Evolutionary conservation across 805 yeast species (phyloP).

Genomic region (Lipomyces chichibuensis): DNA sequence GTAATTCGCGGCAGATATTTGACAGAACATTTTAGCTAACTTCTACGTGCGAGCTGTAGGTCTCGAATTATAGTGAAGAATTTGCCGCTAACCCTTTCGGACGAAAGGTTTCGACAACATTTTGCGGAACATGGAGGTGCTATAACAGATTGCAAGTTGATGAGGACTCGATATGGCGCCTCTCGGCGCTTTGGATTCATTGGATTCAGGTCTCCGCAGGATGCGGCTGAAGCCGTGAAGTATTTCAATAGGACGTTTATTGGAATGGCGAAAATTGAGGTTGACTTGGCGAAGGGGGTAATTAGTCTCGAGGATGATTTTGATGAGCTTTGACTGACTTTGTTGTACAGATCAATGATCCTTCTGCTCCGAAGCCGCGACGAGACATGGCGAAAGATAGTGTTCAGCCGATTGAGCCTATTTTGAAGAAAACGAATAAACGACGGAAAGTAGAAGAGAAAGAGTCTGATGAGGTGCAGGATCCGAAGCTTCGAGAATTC

Average conservation of each 20-base stretch:
- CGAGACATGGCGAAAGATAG: not conserved
- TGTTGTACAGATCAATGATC: conserved; percentile 22
- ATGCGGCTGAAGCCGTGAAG: conserved; percentile 76
- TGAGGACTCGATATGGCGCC: conserved; percentile 79
- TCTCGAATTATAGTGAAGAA: conserved; percentile 93
- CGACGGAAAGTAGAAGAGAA: conserved; percentile 6
- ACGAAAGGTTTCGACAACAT: conserved; percentile 68
- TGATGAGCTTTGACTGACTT: not conserved
- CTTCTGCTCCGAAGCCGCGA: conserved; percentile 17
- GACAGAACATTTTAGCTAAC: not conserved
- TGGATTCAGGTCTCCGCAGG: conserved; percentile 73
- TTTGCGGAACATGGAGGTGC: conserved; percentile 58
- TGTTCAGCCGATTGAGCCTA: not conserved
- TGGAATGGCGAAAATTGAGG: conserved; percentile 79
- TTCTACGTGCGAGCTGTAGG: conserved; percentile 21
- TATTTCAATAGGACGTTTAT: conserved; percentile 78
- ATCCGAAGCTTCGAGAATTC: conserved; percentile 76
- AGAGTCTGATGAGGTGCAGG: conserved; percentile 41
- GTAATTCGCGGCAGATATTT: not conserved
- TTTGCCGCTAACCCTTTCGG: conserved; percentile 75
- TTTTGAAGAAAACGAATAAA: not conserved
- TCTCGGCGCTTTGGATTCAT: conserved; percentile 92
- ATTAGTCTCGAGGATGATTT: conserved; percentile 4
- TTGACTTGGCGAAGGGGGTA: conserved; percentile 73
- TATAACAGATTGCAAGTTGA: conserved; percentile 86